Conservation (phyloP, 192 early-diverging fungal genomes). For the Coemansia sp. region DNA sequence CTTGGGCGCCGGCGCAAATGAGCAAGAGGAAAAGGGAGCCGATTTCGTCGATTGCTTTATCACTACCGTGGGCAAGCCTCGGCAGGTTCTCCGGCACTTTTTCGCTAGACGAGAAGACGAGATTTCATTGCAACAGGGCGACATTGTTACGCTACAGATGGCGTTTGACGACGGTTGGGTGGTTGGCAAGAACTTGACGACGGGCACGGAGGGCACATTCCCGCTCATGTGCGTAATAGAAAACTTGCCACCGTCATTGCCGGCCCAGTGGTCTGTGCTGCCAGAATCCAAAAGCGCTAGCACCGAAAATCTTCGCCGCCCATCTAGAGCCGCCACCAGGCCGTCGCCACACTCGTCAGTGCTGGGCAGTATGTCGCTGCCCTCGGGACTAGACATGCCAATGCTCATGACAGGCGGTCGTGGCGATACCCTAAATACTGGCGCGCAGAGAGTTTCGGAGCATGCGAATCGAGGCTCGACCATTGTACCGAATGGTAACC, state of each 20-base stretch:
- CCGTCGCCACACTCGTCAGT: conserved; percentile 18
- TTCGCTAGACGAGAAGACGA: conserved; percentile 76
- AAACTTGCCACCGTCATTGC: conserved; percentile 33
- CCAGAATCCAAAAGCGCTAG: conserved; percentile 41
- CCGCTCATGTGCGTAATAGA: conserved; percentile 77
- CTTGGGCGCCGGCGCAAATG: conserved; percentile 5
- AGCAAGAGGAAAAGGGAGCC: conserved; percentile 14
- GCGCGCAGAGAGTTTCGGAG: not conserved
- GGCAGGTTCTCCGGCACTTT: conserved; percentile 62
- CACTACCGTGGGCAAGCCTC: conserved; percentile 40
- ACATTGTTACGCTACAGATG: conserved; percentile 70
- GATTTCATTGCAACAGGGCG: conserved; percentile 69
- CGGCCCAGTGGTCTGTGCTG: conserved; percentile 54
- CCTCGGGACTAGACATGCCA: conserved; percentile 7
- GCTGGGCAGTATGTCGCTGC: conserved; percentile 24
- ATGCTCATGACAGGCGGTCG: not conserved
- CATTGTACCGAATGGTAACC: conserved; percentile 11
- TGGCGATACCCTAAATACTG: not conserved
- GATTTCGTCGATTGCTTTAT: conserved; percentile 56
- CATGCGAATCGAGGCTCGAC: not conserved
- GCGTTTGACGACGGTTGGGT: conserved; percentile 93
- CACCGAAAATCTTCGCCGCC: conserved; percentile 33
- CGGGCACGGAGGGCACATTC: conserved; percentile 77
- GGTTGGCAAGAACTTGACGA: conserved; percentile 75
- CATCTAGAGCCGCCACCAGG: conserved; percentile 17